phyloP scores from a whole-genome alignment of 225 moss, liverwort and hornwort species.

The Bryum argenteum region DNA sequence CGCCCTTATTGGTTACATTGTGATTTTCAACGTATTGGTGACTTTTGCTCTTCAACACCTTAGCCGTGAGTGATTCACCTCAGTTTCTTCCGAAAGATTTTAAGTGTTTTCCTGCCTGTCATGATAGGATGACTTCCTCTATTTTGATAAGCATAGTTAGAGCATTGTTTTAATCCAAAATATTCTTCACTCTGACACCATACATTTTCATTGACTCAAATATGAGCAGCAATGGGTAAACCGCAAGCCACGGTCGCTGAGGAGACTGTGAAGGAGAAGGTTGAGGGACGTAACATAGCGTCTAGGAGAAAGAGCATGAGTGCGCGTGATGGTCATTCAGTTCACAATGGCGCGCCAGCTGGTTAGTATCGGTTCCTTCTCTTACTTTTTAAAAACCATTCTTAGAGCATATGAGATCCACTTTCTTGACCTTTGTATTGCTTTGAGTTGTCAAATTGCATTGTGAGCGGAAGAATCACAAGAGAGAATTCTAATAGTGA shows the following conservation, averaged over 20 bases:
- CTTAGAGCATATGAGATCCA: not conserved
- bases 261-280: constrained; percentile 65
- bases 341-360: constrained; percentile 18
- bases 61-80: constrained; percentile 57
- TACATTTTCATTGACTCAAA: not conserved
- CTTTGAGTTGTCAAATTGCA: not conserved
- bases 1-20: constrained; percentile 58
- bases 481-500: not conserved
- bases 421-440: not conserved
- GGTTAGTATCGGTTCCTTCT: constrained; percentile 42
- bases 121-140: not conserved
- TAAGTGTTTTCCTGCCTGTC: not conserved
- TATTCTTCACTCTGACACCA: not conserved
- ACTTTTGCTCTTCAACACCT: constrained; percentile 71
- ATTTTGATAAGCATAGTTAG: not conserved
- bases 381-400: not conserved
- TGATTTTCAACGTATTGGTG: constrained; percentile 73
- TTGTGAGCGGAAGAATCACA: not conserved
- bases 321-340: constrained; percentile 37
- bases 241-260: constrained; percentile 65
- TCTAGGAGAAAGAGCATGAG: constrained; percentile 42
- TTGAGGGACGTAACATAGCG: constrained; percentile 48
- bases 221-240: constrained; percentile 65
- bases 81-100: not conserved
- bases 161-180: not conserved